phyloP scores from a whole-genome alignment of 75 land plant species.

The Picea sitchensis region DNA sequence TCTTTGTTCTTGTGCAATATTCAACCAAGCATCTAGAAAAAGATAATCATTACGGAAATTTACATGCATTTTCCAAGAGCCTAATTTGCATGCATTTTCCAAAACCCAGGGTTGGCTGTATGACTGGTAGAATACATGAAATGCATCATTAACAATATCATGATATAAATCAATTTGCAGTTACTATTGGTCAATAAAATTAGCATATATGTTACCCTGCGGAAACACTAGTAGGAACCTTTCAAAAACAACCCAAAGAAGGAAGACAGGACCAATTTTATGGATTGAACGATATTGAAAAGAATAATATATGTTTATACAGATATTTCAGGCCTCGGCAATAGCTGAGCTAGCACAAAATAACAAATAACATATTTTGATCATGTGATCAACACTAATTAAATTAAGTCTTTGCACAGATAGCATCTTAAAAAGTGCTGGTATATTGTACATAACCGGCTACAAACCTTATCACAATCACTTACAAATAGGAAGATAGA shows the following conservation, averaged over 20 bases:
- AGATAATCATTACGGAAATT: background rate
- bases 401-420: background rate
- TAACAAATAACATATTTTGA: background rate
- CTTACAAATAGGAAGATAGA: background rate
- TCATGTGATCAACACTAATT: background rate
- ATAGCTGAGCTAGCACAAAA: background rate
- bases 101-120: background rate
- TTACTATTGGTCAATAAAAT: background rate
- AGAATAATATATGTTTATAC: background rate
- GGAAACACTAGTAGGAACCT: background rate
- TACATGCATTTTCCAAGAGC: background rate
- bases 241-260: background rate
- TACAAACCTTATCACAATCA: conserved; percentile 3
- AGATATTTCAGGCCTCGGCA: background rate
- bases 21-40: too few relatives aligned
- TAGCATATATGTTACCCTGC: background rate
- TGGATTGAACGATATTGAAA: background rate
- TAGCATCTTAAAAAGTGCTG: background rate
- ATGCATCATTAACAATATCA: background rate
- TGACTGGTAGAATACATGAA: background rate
- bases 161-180: background rate
- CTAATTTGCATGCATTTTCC: background rate
- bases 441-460: background rate
- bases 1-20: too few relatives aligned
- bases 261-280: background rate